Evolutionary conservation across 306 rosid species (phyloP).

Genomic region (Vigna angularis): DNA sequence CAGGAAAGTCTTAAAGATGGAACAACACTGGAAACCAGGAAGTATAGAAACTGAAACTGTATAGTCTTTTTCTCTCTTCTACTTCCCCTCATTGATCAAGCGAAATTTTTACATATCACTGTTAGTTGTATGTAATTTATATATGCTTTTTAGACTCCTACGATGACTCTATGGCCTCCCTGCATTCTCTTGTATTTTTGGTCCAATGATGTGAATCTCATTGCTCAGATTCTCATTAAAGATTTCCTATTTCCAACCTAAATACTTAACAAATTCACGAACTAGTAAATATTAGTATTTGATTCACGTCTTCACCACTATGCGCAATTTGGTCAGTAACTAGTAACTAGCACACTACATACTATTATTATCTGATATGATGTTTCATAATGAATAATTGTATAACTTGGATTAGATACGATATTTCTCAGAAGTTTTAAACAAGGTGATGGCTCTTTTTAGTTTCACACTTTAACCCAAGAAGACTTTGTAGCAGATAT

Average conservation of each 20-base stretch:
- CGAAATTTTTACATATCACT: constrained; percentile 26
- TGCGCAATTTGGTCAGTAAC: not conserved
- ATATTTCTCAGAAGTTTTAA: not conserved
- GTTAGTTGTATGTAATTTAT: constrained; percentile 55
- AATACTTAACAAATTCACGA: not conserved
- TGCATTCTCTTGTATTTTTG: constrained; percentile 31
- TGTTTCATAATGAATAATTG: not conserved
- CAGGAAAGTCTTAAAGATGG: constrained; percentile 95
- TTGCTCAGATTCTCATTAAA: constrained; percentile 28
- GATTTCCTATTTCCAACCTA: constrained; percentile 1
- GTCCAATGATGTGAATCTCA: constrained; percentile 43
- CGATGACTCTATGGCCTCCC: constrained; percentile 24
- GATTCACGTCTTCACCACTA: not conserved
- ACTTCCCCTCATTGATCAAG: constrained; percentile 39
- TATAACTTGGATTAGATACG: not conserved
- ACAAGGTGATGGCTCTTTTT: not conserved
- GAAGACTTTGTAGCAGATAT: not conserved
- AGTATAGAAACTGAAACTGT: constrained; percentile 68
- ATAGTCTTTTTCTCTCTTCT: constrained; percentile 52
- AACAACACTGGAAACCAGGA: constrained; percentile 76
- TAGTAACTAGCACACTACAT: not conserved
- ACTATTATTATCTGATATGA: not conserved
- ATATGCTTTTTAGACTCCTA: constrained; percentile 36
- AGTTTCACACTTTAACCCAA: no score
- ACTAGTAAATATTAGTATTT: not conserved